phyloP scores from a whole-genome alignment of 169 alveolate genomes.

The Theileria annulata region DNA sequence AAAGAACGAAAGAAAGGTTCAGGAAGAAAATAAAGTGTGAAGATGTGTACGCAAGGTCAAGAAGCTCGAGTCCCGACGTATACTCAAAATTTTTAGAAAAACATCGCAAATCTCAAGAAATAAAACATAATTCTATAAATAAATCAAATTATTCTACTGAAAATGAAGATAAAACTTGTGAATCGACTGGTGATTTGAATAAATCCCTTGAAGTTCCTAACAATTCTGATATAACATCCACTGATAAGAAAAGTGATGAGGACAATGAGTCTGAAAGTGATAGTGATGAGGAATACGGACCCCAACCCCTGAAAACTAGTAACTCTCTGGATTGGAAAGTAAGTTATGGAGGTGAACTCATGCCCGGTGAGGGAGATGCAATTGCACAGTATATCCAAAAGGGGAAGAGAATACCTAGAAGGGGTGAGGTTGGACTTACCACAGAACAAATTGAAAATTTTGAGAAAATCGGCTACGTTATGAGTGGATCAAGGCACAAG shows the following conservation, averaged over 20 bases:
- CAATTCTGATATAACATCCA: neutral
- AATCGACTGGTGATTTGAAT: neutral
- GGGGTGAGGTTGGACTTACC: constrained; percentile 89
- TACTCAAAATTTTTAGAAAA: constrained; percentile 14
- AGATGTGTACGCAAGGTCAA: constrained; percentile 30
- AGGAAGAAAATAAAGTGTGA: constrained; percentile 21
- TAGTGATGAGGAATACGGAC: constrained; percentile 57
- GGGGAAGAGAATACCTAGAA: constrained; percentile 87
- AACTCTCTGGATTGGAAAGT: constrained; percentile 52
- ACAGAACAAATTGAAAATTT: constrained; percentile 88
- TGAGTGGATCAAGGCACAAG: constrained; percentile 87
- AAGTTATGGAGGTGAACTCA: constrained; percentile 14
- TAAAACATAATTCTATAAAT: neutral
- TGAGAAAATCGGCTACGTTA: constrained; percentile 90
- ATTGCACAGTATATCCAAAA: constrained; percentile 85
- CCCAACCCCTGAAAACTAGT: constrained; percentile 56
- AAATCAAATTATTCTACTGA: neutral
- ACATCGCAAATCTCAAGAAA: constrained; percentile 11
- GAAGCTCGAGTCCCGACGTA: constrained; percentile 30
- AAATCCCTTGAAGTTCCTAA: constrained; percentile 18
- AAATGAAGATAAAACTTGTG: neutral
- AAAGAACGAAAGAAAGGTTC: constrained; percentile 10
- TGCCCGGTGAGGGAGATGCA: constrained; percentile 82
- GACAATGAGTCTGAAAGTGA: constrained; percentile 6
- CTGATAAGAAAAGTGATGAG: neutral